Percentiles rank a stretch among this genome's conserved stretches.
These are phyloP conservation scores for Aspergillaceae sp. DNA, from an alignment of 2,329 filamentous ascomycete species.

Conservation along the genomic window DNA sequence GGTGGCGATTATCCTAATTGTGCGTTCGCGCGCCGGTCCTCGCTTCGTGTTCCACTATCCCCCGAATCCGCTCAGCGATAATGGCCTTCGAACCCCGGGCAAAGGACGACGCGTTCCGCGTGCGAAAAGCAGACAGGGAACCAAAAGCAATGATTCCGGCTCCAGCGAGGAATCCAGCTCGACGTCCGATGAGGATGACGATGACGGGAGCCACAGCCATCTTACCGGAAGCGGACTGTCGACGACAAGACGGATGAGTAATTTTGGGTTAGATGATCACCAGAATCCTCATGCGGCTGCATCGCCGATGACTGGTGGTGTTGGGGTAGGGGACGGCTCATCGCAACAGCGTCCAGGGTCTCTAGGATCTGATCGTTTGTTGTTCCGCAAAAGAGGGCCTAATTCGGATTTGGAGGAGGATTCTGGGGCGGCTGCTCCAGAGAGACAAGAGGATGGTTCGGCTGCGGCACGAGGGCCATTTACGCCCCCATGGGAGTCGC, in stretches of 20 bases:
- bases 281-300: constrained; percentile 10
- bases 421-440: constrained; percentile 15
- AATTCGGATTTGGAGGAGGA: constrained; percentile 29
- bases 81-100: constrained; percentile 23
- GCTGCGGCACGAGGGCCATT: constrained; percentile 12
- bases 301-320: constrained; percentile 11
- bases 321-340: constrained; percentile 14
- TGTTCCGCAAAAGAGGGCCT: constrained; percentile 20
- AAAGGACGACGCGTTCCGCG: constrained; percentile 28
- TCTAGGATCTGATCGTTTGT: constrained; percentile 23
- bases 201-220: constrained; percentile 17
- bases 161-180: constrained; percentile 30
- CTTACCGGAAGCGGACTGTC: constrained; percentile 15
- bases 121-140: constrained; percentile 20
- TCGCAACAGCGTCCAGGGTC: constrained; percentile 22
- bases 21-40: constrained; percentile 68
- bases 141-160: constrained; percentile 30
- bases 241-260: constrained; percentile 21
- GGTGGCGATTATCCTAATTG: constrained; percentile 64
- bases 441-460: constrained; percentile 19
- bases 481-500: constrained; percentile 45
- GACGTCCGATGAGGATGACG: constrained; percentile 35
- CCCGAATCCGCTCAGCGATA: constrained; percentile 42
- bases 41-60: constrained; percentile 84
- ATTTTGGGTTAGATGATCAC: constrained; percentile 27